Evolutionary conservation across 805 yeast genomes (phyloP).

Genomic region (Millerago galiae): DNA sequence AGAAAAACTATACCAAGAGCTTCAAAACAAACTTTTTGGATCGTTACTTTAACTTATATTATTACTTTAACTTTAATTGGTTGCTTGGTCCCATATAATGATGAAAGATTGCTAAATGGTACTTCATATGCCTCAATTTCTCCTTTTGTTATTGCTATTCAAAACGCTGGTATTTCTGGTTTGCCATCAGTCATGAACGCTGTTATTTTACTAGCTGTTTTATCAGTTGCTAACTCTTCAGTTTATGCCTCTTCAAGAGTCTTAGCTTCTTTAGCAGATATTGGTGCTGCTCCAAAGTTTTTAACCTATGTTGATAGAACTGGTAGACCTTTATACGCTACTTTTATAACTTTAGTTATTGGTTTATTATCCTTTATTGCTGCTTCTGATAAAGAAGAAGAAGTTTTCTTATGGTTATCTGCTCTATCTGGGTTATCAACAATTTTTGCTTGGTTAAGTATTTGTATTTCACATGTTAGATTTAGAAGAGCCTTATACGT

Average conservation of each 20-base stretch:
- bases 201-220: constrained; percentile 57
- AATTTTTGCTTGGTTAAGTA: constrained; percentile 57
- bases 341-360: constrained; percentile 41
- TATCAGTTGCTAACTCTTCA: constrained; percentile 71
- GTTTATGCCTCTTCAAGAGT: constrained; percentile 67
- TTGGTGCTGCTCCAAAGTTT: constrained; percentile 54
- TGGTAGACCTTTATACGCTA: constrained; percentile 62
- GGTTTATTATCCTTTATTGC: constrained; percentile 57
- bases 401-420: constrained; percentile 57
- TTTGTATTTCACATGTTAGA: constrained; percentile 53
- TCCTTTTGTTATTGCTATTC: constrained; percentile 72
- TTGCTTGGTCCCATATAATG: constrained; percentile 63
- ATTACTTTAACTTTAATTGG: constrained; percentile 52
- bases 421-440: constrained; percentile 61
- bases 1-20: constrained; percentile 56
- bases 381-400: constrained; percentile 44
- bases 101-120: constrained; percentile 39
- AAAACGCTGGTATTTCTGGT: constrained; percentile 55
- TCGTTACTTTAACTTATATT: constrained; percentile 55
- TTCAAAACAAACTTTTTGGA: constrained; percentile 40
- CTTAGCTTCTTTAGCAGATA: constrained; percentile 53
- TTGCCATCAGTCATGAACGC: constrained; percentile 63
- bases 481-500: constrained; percentile 56
- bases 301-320: constrained; percentile 56
- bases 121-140: constrained; percentile 61